phyloP scores from a whole-genome alignment of 2,329 filamentous ascomycete species.

The Aspergillus spinulosporus region DNA sequence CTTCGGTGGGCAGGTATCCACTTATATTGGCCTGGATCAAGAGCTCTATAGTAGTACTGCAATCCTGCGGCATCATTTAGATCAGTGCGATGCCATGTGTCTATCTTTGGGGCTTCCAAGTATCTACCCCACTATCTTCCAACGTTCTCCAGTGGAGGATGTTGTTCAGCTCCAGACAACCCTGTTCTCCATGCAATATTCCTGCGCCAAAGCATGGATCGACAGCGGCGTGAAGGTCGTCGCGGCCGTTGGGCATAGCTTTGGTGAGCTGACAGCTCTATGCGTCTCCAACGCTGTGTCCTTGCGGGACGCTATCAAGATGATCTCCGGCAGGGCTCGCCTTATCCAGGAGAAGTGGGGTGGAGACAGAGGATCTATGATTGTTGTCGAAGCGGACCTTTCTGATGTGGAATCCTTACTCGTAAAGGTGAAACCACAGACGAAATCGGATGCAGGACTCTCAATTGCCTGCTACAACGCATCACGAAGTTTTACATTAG shows the following conservation, averaged over 20 bases:
- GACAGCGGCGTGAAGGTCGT: constrained; percentile 36
- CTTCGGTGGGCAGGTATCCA: constrained; percentile 8
- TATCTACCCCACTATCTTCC: constrained; percentile 37
- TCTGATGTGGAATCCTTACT: constrained; percentile 21
- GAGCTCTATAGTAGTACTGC: neutral
- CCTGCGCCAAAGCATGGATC: constrained; percentile 41
- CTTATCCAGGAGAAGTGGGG: constrained; percentile 38
- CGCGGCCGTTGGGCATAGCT: constrained; percentile 41
- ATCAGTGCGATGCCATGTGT: constrained; percentile 16
- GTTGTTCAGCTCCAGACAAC: constrained; percentile 35
- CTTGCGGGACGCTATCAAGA: constrained; percentile 31
- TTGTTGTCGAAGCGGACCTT: constrained; percentile 24
- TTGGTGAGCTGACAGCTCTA: constrained; percentile 22
- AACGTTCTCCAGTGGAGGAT: constrained; percentile 20
- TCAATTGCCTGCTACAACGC: constrained; percentile 54
- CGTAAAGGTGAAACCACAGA: constrained; percentile 22
- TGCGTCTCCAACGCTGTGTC: constrained; percentile 34
- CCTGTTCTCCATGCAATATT: constrained; percentile 42
- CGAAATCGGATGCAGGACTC: neutral
- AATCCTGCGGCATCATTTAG: constrained; percentile 29
- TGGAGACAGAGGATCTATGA: constrained; percentile 35
- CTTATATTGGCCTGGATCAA: neutral
- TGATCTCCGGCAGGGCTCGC: constrained; percentile 32
- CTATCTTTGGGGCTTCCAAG: constrained; percentile 29
- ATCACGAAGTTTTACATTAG: constrained; percentile 44